These are phyloP conservation scores for Betula pendula DNA, from an alignment of 306 rosid genomes.

Conservation along the genomic window DNA sequence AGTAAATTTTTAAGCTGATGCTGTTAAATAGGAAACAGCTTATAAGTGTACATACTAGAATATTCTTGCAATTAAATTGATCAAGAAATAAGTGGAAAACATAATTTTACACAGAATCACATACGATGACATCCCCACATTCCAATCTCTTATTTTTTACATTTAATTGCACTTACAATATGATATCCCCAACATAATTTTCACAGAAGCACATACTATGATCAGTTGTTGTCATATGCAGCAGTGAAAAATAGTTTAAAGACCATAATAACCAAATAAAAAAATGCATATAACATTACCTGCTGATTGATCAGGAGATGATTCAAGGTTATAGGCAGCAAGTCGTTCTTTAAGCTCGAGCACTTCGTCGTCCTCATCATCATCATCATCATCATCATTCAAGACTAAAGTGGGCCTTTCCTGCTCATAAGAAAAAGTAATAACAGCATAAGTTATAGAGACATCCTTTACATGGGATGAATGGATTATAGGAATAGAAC, in stretches of 20 bases:
- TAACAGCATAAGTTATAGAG: background rate
- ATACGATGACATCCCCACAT: background rate
- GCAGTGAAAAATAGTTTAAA: background rate
- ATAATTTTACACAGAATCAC: background rate
- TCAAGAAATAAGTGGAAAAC: background rate
- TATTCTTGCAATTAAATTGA: background rate
- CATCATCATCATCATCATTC: conserved; percentile 47
- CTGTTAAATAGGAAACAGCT: background rate
- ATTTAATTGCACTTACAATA: background rate
- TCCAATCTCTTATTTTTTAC: background rate
- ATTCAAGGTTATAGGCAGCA: conserved; percentile 79
- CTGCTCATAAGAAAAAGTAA: conserved; percentile 33
- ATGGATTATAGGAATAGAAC: background rate
- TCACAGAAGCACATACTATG: no score
- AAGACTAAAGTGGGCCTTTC: conserved; percentile 23
- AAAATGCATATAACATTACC: conserved; percentile 34
- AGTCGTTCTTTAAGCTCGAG: conserved; percentile 85
- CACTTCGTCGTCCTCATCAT: conserved; percentile 51
- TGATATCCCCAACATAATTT: no score
- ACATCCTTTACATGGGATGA: background rate
- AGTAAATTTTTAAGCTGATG: background rate
- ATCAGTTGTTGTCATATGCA: no score
- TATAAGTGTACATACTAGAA: background rate
- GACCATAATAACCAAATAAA: background rate
- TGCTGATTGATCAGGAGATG: conserved; percentile 62